Evolutionary conservation across 805 yeast genomes (phyloP), one percentile per base, ranked within the genome.

Genomic region (Candida khao-thaluensis): DNA sequence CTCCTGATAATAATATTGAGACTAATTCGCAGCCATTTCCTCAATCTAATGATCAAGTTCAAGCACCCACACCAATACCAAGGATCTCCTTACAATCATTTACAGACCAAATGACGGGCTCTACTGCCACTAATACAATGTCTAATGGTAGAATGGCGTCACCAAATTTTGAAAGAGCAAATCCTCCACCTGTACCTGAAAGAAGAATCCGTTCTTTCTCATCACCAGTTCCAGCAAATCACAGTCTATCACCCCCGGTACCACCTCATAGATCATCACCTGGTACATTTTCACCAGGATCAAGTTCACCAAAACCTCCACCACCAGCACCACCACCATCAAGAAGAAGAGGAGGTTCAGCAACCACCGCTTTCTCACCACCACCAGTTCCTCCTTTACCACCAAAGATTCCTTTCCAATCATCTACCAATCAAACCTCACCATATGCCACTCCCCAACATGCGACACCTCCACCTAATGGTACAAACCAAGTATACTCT

Each of bases 291-390:
- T 37, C 62, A 59, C 17, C 54, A 8, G 10, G 24, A 7, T n/a
- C n/a, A n/a, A n/a, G n/a, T 48, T 37, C 62, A 60, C 17, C 53
- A 50, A 42, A 52, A 56, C 40, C 45, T 1, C 21, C 68, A 57
- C 68, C 71, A 9, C 70, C 72, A 1, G 72, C 71, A 1, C 73
- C 73, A 1, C 72, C 74, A 2, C 68, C 71, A 7, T 55, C 66
- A 14, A 51, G 71, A 43, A 55, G 69, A 39, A 45, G 64, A 24
- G 54, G 49, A 23, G 35, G 57, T 7, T 33, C 36, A 5, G 27
- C 36, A 4, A 24, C 36, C 8, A 23, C 7, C 10, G 7, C 29
- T 14, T 5, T 17, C 4, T 31, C 35, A 21, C 26, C 35, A 12
- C 20, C 35, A 9, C 36, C 30, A 10, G 36, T 32, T n/a, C 42